Conservation (phyloP, 2,329 filamentous ascomycete species). For the Huntiella moniliformis region DNA sequence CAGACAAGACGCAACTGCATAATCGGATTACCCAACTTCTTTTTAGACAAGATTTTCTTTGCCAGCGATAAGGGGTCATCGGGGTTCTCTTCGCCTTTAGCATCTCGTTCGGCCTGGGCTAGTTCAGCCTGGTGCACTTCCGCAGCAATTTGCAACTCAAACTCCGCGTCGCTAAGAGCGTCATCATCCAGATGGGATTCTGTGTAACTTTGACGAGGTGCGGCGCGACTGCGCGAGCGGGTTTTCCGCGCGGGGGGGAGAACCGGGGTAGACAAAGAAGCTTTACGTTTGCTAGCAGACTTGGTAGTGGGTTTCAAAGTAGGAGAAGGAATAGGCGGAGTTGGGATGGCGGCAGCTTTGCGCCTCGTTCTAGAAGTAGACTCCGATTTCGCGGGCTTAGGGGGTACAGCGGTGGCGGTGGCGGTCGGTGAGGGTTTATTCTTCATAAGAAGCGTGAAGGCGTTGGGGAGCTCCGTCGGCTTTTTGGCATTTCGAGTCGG, state of each 20-base stretch:
- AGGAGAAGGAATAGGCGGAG: too few relatives aligned
- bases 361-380: too few relatives aligned
- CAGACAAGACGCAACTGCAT: slow-evolving; percentile 85
- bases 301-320: too few relatives aligned
- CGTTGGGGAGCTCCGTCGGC: slow-evolving; percentile 19
- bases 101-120: slow-evolving; percentile 37
- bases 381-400: not conserved
- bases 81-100: not conserved
- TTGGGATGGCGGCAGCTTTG: not conserved
- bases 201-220: slow-evolving; percentile 19
- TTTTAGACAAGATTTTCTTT: slow-evolving; percentile 71
- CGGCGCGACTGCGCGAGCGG: slow-evolving; percentile 28
- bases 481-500: too few relatives aligned
- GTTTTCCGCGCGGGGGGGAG: slow-evolving; percentile 33
- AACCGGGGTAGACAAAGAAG: not conserved
- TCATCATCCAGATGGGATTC: slow-evolving; percentile 38
- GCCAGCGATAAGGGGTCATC: slow-evolving; percentile 1
- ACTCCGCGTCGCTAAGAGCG: slow-evolving; percentile 60
- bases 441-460: slow-evolving; percentile 36
- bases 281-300: slow-evolving; percentile 15
- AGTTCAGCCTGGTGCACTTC: slow-evolving; percentile 30
- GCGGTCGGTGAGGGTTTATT: not conserved
- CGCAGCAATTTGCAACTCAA: slow-evolving; percentile 57
- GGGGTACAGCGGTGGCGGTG: not conserved
- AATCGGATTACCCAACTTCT: slow-evolving; percentile 83